phyloP scores from a whole-genome alignment of 176 grass and related monocot species.

The Phoenix roebelenii region DNA sequence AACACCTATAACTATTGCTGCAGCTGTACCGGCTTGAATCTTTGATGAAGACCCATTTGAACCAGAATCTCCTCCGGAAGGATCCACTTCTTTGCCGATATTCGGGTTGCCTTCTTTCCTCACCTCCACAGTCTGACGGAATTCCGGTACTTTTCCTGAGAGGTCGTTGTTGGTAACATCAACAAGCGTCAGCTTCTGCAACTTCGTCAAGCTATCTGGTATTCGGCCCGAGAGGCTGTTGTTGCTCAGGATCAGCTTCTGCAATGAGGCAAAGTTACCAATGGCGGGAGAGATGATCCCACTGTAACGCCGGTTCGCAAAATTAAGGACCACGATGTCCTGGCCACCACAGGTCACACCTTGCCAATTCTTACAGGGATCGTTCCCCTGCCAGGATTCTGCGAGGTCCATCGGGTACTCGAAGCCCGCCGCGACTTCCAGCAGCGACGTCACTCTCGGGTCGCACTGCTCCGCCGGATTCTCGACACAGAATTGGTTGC shows the following conservation, averaged over 20 bases:
- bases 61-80: constrained; percentile 11
- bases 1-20: constrained; percentile 45
- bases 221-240: constrained; percentile 51
- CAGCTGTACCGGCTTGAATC: constrained; percentile 19
- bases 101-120: constrained; percentile 42
- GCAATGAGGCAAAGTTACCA: constrained; percentile 54
- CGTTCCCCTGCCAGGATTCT: constrained; percentile 45
- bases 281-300: constrained; percentile 63
- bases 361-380: constrained; percentile 48
- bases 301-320: constrained; percentile 40
- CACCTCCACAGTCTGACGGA: constrained; percentile 41
- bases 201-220: constrained; percentile 44
- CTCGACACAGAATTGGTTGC: constrained; percentile 49
- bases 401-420: constrained; percentile 56
- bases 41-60: too few species aligned
- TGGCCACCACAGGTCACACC: constrained; percentile 37
- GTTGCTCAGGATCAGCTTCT: constrained; percentile 42
- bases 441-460: constrained; percentile 41
- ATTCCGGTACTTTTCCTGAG: constrained; percentile 53
- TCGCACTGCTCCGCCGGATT: constrained; percentile 29
- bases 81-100: constrained; percentile 24
- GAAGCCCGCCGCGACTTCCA: constrained; percentile 58
- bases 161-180: constrained; percentile 77
- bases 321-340: constrained; percentile 36
- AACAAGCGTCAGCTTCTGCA: constrained; percentile 35